A percentile compares a stretch with the other conserved stretches of the same genome.
Conservation (phyloP, 2,329 filamentous ascomycete genomes). For the Pyricularia grisea region DNA sequence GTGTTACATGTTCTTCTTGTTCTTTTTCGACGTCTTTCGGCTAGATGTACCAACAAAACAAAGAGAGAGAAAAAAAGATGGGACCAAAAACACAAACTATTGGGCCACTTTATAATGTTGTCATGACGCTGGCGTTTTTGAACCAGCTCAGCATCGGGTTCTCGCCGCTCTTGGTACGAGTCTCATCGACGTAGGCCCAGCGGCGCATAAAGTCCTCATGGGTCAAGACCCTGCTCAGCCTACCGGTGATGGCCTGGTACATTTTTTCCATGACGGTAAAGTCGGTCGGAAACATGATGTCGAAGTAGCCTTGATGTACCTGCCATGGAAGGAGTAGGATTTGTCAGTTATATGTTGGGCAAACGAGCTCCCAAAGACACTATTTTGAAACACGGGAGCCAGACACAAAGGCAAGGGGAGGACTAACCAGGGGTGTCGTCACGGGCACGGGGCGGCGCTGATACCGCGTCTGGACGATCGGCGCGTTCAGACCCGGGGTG, state of each 20-base stretch:
- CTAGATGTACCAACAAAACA: neutral
- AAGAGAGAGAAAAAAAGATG: neutral
- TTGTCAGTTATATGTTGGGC: neutral
- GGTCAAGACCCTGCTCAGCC: slow-evolving; percentile 72
- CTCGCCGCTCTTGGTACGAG: slow-evolving; percentile 80
- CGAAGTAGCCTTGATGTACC: slow-evolving; percentile 98
- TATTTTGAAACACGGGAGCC: neutral
- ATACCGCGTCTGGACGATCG: slow-evolving; percentile 93
- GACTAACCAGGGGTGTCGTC: slow-evolving; percentile 73
- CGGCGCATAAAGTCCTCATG: slow-evolving; percentile 86
- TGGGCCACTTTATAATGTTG: slow-evolving; percentile 54
- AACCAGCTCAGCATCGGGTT: slow-evolving; percentile 92
- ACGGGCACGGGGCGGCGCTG: slow-evolving; percentile 82
- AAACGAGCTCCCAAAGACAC: neutral
- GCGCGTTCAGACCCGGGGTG: slow-evolving; percentile 76
- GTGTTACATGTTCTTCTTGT: neutral
- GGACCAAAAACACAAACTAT: neutral
- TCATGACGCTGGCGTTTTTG: slow-evolving; percentile 87
- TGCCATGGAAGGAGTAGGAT: slow-evolving; percentile 21
- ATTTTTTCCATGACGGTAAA: slow-evolving; percentile 85
- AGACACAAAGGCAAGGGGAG: neutral
- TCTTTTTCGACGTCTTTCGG: neutral
- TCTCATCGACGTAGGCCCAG: slow-evolving; percentile 88
- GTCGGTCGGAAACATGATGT: slow-evolving; percentile 96
- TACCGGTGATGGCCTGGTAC: slow-evolving; percentile 87